Percentiles rank a stretch among this genome's conserved stretches.
Evolutionary conservation across 2,329 filamentous ascomycete species (phyloP).

Genomic region (Ceratocystis cacaofunesta): DNA sequence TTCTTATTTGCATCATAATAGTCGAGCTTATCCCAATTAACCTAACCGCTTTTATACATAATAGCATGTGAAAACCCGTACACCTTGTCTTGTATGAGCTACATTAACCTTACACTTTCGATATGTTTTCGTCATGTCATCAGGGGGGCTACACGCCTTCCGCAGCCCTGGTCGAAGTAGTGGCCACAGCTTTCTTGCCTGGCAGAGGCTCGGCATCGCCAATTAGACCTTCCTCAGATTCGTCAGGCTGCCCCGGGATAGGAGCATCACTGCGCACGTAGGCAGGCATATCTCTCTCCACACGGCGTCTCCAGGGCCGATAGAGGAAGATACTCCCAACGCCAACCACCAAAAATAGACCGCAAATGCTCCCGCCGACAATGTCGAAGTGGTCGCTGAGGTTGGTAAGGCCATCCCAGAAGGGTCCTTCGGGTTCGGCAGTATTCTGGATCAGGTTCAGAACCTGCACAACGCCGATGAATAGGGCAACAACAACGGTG

Average conservation of each 20-base stretch:
- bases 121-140: not conserved
- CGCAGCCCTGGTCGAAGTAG: slow-evolving; percentile 1
- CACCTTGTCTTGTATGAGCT: not conserved
- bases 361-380: slow-evolving; percentile 75
- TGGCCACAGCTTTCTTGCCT: not conserved
- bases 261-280: slow-evolving; percentile 7
- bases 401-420: slow-evolving; percentile 75
- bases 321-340: slow-evolving; percentile 60
- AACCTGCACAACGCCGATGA: slow-evolving; percentile 76
- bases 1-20: not conserved
- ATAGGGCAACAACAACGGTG: slow-evolving; percentile 68
- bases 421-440: slow-evolving; percentile 54
- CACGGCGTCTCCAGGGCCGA: slow-evolving; percentile 54
- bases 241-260: not conserved
- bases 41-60: not conserved
- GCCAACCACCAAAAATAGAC: slow-evolving; percentile 66
- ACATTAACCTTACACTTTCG: not conserved
- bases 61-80: not conserved
- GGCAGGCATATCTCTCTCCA: slow-evolving; percentile 24
- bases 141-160: not conserved
- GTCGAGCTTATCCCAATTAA: not conserved
- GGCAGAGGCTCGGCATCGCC: not conserved
- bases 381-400: slow-evolving; percentile 73
- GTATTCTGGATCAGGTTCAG: slow-evolving; percentile 66
- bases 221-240: slow-evolving; percentile 10